Base-by-base conservation (phyloP, 2,329 filamentous ascomycete species). In the Paraconiothyrium sp. region DNA sequence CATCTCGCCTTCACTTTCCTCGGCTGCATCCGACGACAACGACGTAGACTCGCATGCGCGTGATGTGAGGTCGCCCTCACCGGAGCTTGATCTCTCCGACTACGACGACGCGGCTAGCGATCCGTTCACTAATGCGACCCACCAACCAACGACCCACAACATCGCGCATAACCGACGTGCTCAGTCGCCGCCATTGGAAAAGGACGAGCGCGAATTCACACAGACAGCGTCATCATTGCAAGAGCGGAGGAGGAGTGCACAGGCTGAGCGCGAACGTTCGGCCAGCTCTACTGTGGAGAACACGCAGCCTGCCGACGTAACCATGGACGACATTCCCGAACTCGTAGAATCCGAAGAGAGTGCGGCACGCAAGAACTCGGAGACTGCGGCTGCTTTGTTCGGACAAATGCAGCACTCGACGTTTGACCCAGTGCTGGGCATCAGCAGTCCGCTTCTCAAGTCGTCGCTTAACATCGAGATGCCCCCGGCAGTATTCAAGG, bases 201-300 rank as follows among this genome's bases (percentile, higher is more conserved):
- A 92, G 72, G 94, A 98, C 71, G 94, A 98, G 83, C 92, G 91
- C 74, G 95, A 98, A 79, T 99, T 99, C 75, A 97, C 94, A 7
- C 92, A 97, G 80, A 98, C 94, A 1, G 95, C 95, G 16, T 92
- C 93, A 68, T 92, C 90, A 52, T 87, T 98, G 70, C 92, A 88
- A 61, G 84, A 85, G 80, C 85, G 84, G 67, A 82, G 78, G 64
- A 80, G 71, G 75, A 84, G 78, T 62, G 75, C 73, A 66, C 76
- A 71, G 69, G 80, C 68, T 59, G 80, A 72, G 73, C 77, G 69
- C 74, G 63, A 72, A 55, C 80, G 82, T 55, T 78, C 78, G 58
- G 72, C 76, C 41, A 79, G 78, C 59, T 69, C 77, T 50, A 75
- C 71, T 66, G 77, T 76, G 39, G 79, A 74, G 48, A 76, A 73